Base-by-base conservation (phyloP, 108 stramenopile genomes). In the Skeletonema menzelii region DNA sequence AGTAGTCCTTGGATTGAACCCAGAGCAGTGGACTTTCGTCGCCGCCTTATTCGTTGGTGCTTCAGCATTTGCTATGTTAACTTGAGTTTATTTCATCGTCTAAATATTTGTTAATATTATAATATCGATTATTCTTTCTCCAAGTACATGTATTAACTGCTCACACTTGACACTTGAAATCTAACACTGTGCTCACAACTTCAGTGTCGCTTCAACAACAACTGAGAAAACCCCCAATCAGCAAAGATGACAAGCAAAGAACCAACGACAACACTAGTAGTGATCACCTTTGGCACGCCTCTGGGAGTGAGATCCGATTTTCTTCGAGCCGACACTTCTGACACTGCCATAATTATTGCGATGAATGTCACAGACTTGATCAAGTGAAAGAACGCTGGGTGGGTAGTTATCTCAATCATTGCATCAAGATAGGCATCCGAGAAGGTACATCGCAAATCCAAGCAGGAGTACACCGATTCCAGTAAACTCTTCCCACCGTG, bases 181-280 rank as follows among this genome's bases (percentile, higher is more conserved):
- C 40, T 42, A 42, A 11, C 46, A n/a, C n/a, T n/a, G n/a, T n/a
- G n/a, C n/a, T n/a, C n/a, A n/a, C n/a, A n/a, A n/a, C n/a, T n/a
- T n/a, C 5, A 47, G 56, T 47, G 64, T 17, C 59, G 34, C 59
- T 34, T 60, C 59, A 60, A 17, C 59, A 60, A 69, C 46, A 91
- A 53, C 73, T 93, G 92, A 56, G 83, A 85, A 69, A 93, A 93
- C 35, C 73, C 87, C 92, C 92, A 93, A 70, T 93, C 92, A 4
- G 88, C 89, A 53, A 93, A 61, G 71, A 93, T 93, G 20, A 93
- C 84, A 63, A 89, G 70, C 24, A 93, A 63, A 42, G 90, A 83
- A 14, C 88, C 83, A 40, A 75, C 38, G 4, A 93, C 92, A 4
- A 93, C 90, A 55, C 74, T 5, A n/a, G 77, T 71, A 4, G 92